phyloP scores from a whole-genome alignment of 345 rosid species.

The Trapa incisa region DNA sequence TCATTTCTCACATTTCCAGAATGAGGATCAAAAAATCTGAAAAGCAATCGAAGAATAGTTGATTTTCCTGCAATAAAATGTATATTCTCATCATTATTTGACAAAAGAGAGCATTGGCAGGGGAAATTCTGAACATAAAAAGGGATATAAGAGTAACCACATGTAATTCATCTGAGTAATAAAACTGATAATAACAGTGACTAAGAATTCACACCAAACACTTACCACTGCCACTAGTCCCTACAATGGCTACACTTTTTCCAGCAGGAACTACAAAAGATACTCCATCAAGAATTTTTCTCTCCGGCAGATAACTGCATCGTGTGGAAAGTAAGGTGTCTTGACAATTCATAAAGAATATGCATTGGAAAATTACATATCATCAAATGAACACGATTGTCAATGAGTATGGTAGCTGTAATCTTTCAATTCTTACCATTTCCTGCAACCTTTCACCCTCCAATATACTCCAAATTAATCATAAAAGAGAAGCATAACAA shows the following conservation, averaged over 20 bases:
- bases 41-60: slow-evolving; percentile 82
- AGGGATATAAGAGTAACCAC: background rate
- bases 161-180: background rate
- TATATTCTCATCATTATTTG: slow-evolving; percentile 10
- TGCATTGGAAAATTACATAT: background rate
- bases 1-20: slow-evolving; percentile 62
- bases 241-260: slow-evolving; percentile 94
- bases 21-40: slow-evolving; percentile 71
- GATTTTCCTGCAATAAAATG: slow-evolving; percentile 66
- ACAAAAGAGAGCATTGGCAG: slow-evolving; percentile 1
- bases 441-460: background rate
- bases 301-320: slow-evolving; percentile 63
- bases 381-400: background rate
- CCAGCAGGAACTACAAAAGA: slow-evolving; percentile 87
- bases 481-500: background rate
- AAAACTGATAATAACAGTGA: background rate
- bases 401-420: background rate
- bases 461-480: background rate
- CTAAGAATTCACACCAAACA: slow-evolving; percentile 4
- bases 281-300: slow-evolving; percentile 86
- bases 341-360: slow-evolving; percentile 3
- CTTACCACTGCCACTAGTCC: slow-evolving; percentile 99
- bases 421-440: background rate
- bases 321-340: slow-evolving; percentile 12
- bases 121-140: background rate